A percentile compares a stretch with the other conserved stretches of the same genome.
Conservation (phyloP, 148 eudicot species). For the Nepenthes gracilis region DNA sequence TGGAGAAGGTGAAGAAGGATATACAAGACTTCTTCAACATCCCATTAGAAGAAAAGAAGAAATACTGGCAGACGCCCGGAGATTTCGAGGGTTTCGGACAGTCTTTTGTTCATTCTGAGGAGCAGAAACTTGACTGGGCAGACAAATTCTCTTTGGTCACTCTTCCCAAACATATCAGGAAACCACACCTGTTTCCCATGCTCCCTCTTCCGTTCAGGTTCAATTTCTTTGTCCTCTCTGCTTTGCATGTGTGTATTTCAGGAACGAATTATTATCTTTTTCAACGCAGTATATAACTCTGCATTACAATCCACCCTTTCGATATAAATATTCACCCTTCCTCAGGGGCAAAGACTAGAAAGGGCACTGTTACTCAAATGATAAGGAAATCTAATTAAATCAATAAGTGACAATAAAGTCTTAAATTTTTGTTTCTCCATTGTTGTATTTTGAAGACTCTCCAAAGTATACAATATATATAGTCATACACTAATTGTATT, state of each 20-base stretch:
- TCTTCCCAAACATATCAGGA: conserved; percentile 12
- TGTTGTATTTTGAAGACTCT: too few species aligned
- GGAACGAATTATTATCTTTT: background rate
- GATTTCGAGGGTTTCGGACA: conserved; percentile 26
- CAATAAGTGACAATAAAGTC: too few species aligned
- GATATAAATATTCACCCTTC: too few species aligned
- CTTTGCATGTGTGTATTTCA: background rate
- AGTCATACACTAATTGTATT: too few species aligned
- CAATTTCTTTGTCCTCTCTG: background rate
- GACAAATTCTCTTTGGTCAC: conserved; percentile 18
- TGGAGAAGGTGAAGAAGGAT: conserved; percentile 14
- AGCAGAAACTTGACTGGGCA: conserved; percentile 23
- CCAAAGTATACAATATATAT: too few species aligned
- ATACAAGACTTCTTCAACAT: conserved; percentile 15
- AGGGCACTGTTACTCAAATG: too few species aligned
- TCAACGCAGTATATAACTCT: background rate
- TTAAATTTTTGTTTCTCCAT: too few species aligned
- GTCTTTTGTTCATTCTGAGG: conserved; percentile 7
- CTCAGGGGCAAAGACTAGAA: too few species aligned
- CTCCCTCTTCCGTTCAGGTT: conserved; percentile 18
- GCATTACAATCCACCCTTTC: background rate
- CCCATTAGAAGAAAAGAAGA: conserved; percentile 23
- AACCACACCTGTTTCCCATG: conserved; percentile 9
- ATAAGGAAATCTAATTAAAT: too few species aligned
- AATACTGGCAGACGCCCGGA: conserved; percentile 14